phyloP scores from a whole-genome alignment of 2,329 filamentous ascomycete species.

The Didymella keratinophila region DNA sequence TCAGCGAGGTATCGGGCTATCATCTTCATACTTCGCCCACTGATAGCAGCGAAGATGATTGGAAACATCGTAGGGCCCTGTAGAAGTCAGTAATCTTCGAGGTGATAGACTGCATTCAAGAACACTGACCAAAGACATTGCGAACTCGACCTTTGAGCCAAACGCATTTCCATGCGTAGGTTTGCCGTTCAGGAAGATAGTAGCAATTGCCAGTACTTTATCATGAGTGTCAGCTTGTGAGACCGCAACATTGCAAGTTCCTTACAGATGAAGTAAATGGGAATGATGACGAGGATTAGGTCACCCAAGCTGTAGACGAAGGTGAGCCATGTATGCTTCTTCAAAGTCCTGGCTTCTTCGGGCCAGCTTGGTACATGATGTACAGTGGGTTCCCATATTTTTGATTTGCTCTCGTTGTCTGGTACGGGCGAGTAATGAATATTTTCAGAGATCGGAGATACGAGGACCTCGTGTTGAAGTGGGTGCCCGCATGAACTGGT shows the following conservation, averaged over 20 bases:
- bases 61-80: slow-evolving; percentile 49
- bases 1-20: slow-evolving; percentile 47
- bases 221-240: background rate
- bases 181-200: slow-evolving; percentile 36
- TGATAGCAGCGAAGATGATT: slow-evolving; percentile 48
- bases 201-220: slow-evolving; percentile 41
- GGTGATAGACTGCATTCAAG: background rate
- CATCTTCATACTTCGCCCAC: slow-evolving; percentile 48
- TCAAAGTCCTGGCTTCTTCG: slow-evolving; percentile 35
- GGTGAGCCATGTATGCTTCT: slow-evolving; percentile 34
- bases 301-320: slow-evolving; percentile 37
- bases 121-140: slow-evolving; percentile 35
- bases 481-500: slow-evolving; percentile 24
- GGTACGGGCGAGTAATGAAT: background rate
- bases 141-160: slow-evolving; percentile 38
- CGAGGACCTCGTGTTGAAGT: slow-evolving; percentile 12
- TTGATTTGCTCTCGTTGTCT: slow-evolving; percentile 23
- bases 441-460: slow-evolving; percentile 13
- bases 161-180: slow-evolving; percentile 32
- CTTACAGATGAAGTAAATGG: slow-evolving; percentile 48
- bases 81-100: background rate
- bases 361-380: slow-evolving; percentile 42
- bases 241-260: no score
- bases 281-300: slow-evolving; percentile 37
- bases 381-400: slow-evolving; percentile 35